Base-by-base conservation (phyloP, 176 grass and related monocot genomes). In the Pharus latifolius region DNA sequence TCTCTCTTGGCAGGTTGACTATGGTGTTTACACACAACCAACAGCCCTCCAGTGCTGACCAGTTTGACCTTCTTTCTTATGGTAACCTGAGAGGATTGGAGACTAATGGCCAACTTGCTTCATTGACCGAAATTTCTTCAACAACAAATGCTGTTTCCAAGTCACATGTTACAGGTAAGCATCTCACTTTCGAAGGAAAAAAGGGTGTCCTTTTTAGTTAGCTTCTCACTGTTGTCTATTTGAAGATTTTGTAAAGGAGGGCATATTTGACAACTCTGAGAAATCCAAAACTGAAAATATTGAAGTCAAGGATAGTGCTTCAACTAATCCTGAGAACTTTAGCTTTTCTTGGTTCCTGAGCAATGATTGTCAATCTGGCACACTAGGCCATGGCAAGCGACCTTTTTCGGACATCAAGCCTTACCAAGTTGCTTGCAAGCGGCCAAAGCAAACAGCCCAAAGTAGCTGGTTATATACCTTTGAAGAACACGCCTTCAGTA, bases 381-480 rank as follows among this genome's bases (percentile, higher is more conserved):
- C 43, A n/a, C 43, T 19, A 53, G 85, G 78, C 56, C 67, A 86
- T 64, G 60, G 73, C 51, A 96, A 96, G 69, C 75, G 85, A 37
- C 28, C 71, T 55, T n/a, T 67, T 76, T 62, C 67, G 76, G 72
- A 91, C 81, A 67, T 62, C 70, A 83, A 78, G 16, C 50, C 79
- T 76, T 85, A 60, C 50, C 82, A 86, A 61, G 49, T 65, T 69
- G 67, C 63, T 57, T 76, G 78, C 73, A 96, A 96, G 56, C 92
- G 85, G 34, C 66, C 41, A 17, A 96, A 78, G 70, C 88, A 83
- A 81, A 68, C 59, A n/a, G 72, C 83, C 9, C 60, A 88, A 20
- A 43, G 23, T 79, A 42, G 66, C 10, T 33, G 44, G 58, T 73
- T 76, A 37, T 56, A 54, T 75, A 74, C 74, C 28, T 27, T 60